These are phyloP conservation scores for Violaceomyces palustris DNA, from an alignment of 1,284 basidiomycete genomes.

Conservation along the genomic window DNA sequence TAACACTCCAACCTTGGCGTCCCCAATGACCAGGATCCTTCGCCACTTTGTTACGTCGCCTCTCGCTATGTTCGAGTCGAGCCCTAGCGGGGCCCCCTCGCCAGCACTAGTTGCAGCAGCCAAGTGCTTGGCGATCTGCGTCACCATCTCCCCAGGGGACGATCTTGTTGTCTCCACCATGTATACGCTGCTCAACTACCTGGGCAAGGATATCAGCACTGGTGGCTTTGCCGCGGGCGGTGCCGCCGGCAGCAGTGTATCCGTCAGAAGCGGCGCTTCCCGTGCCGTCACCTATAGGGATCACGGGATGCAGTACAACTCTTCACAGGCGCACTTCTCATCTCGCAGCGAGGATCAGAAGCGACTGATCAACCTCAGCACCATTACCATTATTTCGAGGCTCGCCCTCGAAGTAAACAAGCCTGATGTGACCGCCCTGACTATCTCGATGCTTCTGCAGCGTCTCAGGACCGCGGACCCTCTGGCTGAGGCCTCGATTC, in stretches of 20 bases:
- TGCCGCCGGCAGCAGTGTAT: slow-evolving; percentile 57
- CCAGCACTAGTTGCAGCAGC: slow-evolving; percentile 77
- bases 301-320: slow-evolving; percentile 16
- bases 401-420: slow-evolving; percentile 43
- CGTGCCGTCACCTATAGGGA: slow-evolving; percentile 27
- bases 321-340: slow-evolving; percentile 26
- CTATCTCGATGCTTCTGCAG: slow-evolving; percentile 84
- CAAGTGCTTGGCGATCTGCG: slow-evolving; percentile 81
- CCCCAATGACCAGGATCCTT: slow-evolving; percentile 71
- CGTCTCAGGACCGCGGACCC: slow-evolving; percentile 76
- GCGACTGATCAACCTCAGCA: slow-evolving; percentile 76
- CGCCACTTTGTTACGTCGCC: slow-evolving; percentile 84
- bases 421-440: slow-evolving; percentile 42
- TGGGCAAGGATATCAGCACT: slow-evolving; percentile 63
- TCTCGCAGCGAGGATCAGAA: slow-evolving; percentile 71
- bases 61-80: slow-evolving; percentile 72
- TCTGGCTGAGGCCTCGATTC: slow-evolving; percentile 80
- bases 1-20: slow-evolving; percentile 75
- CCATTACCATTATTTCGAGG: slow-evolving; percentile 59
- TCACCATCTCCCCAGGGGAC: slow-evolving; percentile 77
- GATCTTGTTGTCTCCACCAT: slow-evolving; percentile 89
- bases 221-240: slow-evolving; percentile 55
- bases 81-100: slow-evolving; percentile 60
- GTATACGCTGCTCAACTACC: slow-evolving; percentile 89
- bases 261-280: slow-evolving; percentile 57